Percentiles rank a stretch among this genome's conserved stretches.
Evolutionary conservation across 768 basidiomycete genomes (phyloP).

Genomic region (Serendipita indica): DNA sequence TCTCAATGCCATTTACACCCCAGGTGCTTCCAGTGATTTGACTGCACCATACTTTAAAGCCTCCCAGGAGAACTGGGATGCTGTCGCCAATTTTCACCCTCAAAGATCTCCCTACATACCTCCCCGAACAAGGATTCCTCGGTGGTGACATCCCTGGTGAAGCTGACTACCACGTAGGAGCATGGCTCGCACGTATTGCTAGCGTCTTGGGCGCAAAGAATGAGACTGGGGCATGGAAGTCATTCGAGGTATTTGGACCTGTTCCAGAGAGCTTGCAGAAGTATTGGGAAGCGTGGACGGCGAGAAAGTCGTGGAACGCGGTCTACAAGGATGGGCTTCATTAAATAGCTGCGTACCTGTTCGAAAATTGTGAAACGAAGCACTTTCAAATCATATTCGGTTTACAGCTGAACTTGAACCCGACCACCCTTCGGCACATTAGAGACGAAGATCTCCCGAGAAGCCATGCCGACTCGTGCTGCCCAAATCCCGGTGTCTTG

Average conservation of each 20-base stretch:
- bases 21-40: slow-evolving; percentile 23
- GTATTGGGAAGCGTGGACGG: slow-evolving; percentile 34
- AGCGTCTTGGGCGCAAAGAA: slow-evolving; percentile 25
- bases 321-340: slow-evolving; percentile 27
- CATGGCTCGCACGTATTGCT: slow-evolving; percentile 37
- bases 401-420: no score
- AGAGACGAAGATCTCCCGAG: no score
- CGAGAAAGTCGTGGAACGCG: slow-evolving; percentile 30
- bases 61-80: slow-evolving; percentile 28
- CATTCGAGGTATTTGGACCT: slow-evolving; percentile 23
- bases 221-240: slow-evolving; percentile 25
- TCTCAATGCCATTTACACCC: slow-evolving; percentile 30
- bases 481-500: no score
- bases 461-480: no score
- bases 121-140: slow-evolving; percentile 34
- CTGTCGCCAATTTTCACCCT: slow-evolving; percentile 26
- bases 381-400: no score
- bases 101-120: slow-evolving; percentile 26
- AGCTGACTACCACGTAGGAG: slow-evolving; percentile 41
- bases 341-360: no score
- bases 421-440: no score
- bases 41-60: slow-evolving; percentile 28
- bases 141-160: slow-evolving; percentile 34
- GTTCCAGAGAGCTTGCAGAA: slow-evolving; percentile 26
- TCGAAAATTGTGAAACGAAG: no score